A percentile compares a stretch with the other conserved stretches of the same genome.
These are phyloP conservation scores for Dioscorea zingiberensis DNA, from an alignment of 106 monocot genomes.

Conservation along the genomic window DNA sequence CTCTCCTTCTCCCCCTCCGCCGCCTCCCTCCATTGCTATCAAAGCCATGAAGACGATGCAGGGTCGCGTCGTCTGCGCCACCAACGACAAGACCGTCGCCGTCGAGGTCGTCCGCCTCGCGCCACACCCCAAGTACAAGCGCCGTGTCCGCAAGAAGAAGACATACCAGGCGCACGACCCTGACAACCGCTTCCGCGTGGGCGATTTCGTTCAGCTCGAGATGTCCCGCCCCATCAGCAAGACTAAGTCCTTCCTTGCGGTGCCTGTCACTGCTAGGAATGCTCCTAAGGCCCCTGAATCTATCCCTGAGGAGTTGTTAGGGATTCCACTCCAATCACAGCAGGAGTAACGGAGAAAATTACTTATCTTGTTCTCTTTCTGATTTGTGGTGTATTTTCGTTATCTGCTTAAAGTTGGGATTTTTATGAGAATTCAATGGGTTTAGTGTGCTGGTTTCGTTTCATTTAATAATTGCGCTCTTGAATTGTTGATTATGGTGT, in stretches of 20 bases:
- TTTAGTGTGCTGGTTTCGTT: no score
- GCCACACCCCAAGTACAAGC: conserved; percentile 91
- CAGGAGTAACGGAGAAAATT: background rate
- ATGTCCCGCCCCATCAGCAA: conserved; percentile 88
- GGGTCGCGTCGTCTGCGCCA: conserved; percentile 63
- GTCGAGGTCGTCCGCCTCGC: conserved; percentile 78
- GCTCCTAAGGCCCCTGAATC: conserved; percentile 15
- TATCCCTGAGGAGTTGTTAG: conserved; percentile 13
- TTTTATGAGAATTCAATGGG: background rate
- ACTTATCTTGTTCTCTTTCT: background rate
- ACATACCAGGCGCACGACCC: conserved; percentile 95
- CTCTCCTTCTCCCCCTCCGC: background rate
- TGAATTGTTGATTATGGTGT: no score
- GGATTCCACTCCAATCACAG: conserved; percentile 37
- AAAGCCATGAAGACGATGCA: conserved; percentile 64
- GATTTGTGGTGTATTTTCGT: background rate
- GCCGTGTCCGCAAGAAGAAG: conserved; percentile 67
- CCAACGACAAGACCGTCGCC: conserved; percentile 84
- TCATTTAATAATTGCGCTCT: no score
- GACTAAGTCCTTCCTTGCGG: conserved; percentile 79
- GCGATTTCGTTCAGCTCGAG: conserved; percentile 81
- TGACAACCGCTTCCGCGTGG: conserved; percentile 72
- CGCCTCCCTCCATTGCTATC: conserved; percentile 32
- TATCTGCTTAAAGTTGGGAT: background rate
- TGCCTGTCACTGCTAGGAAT: conserved; percentile 39